Percentiles rank a stretch among this genome's conserved stretches.
phyloP scores from a whole-genome alignment of 805 yeast species.

The Candida alai region DNA sequence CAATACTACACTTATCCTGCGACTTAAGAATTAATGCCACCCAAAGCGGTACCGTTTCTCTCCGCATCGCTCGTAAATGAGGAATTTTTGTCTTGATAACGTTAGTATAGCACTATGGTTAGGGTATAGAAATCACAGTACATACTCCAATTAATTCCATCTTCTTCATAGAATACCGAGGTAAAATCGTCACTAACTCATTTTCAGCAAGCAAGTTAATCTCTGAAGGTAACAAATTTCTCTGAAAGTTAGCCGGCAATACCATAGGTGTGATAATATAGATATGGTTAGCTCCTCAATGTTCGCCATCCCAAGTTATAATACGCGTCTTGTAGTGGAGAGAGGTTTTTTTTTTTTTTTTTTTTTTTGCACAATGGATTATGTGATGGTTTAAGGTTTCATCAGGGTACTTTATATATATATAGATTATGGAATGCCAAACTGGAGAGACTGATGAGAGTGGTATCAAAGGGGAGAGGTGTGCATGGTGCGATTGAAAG shows the following conservation, averaged over 20 bases:
- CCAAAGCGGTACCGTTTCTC: conserved; percentile 80
- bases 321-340: too few relatives aligned
- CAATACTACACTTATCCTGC: conserved; percentile 81
- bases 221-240: conserved; percentile 70
- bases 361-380: too few relatives aligned
- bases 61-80: conserved; percentile 59
- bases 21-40: conserved; percentile 76
- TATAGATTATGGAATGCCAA: too few relatives aligned
- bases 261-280: conserved; percentile 54
- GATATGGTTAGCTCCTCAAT: too few relatives aligned
- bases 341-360: too few relatives aligned
- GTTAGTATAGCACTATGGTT: conserved; percentile 10
- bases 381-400: too few relatives aligned
- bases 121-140: conserved; percentile 8
- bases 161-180: conserved; percentile 68
- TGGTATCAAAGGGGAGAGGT: too few relatives aligned
- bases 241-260: conserved; percentile 50
- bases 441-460: too few relatives aligned
- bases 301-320: too few relatives aligned
- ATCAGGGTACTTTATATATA: too few relatives aligned
- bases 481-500: too few relatives aligned
- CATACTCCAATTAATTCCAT: conserved; percentile 61
- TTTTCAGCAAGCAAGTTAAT: conserved; percentile 83
- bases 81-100: conserved; percentile 47
- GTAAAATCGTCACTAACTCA: conserved; percentile 68